Evolutionary conservation across 2,329 filamentous ascomycete species (phyloP).

Genomic region (Sclerotinia subarctica): DNA sequence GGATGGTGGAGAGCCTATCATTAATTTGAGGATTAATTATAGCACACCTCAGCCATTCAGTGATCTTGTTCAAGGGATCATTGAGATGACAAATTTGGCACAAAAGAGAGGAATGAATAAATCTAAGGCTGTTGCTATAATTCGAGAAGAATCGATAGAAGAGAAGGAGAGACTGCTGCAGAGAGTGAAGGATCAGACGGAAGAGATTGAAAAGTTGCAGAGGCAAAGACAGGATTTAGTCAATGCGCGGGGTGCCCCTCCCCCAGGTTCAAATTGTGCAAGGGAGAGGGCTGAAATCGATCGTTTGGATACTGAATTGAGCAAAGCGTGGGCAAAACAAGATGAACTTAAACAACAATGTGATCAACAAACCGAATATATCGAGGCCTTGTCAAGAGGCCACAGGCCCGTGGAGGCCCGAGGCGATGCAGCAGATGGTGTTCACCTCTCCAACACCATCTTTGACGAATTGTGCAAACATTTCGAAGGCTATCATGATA

Average conservation of each 20-base stretch:
- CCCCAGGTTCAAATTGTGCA: not conserved
- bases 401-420: not conserved
- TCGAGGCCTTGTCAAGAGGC: not conserved
- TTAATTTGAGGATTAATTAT: conserved; percentile 3
- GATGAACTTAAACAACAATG: not conserved
- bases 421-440: not conserved
- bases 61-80: not conserved
- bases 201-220: not conserved
- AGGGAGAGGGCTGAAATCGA: not conserved
- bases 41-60: conserved; percentile 6
- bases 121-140: no score
- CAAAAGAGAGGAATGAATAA: no score
- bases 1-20: not conserved
- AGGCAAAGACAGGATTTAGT: not conserved
- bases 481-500: conserved; percentile 10
- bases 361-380: not conserved
- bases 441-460: not conserved
- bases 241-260: not conserved
- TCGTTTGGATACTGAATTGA: not conserved
- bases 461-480: conserved; percentile 5
- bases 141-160: not conserved
- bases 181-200: not conserved
- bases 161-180: not conserved
- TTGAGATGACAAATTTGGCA: not conserved
- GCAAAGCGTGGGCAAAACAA: not conserved